Evolutionary conservation across 2,329 filamentous ascomycete genomes (phyloP).

Genomic region (Nigrograna mackinnonii): DNA sequence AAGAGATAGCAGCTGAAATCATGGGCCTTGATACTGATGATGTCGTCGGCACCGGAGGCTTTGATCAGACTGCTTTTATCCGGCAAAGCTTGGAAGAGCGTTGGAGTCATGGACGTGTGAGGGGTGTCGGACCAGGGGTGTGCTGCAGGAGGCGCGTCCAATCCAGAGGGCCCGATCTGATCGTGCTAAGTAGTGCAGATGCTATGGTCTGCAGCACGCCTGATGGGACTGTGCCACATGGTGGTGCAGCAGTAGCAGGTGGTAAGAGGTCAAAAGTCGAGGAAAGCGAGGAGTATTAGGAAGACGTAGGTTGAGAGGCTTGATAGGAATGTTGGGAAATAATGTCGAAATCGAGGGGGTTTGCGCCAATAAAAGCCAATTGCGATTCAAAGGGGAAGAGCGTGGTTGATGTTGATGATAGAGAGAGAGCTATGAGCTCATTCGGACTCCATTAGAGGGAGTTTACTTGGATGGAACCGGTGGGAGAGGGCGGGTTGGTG

Average conservation of each 20-base stretch:
- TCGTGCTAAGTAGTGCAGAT: constrained; percentile 26
- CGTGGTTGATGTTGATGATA: no score
- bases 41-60: no score
- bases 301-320: constrained; percentile 11
- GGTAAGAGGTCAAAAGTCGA: constrained; percentile 15
- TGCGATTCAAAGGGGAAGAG: constrained; percentile 19
- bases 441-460: no score
- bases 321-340: constrained; percentile 12
- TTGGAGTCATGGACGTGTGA: constrained; percentile 21
- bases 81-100: constrained; percentile 16
- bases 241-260: neutral
- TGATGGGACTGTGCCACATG: constrained; percentile 6
- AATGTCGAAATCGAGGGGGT: constrained; percentile 17
- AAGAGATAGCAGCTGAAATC: no score
- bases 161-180: constrained; percentile 20
- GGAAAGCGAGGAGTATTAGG: constrained; percentile 18
- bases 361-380: constrained; percentile 27
- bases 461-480: constrained; percentile 49
- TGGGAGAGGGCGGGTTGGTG: constrained; percentile 52
- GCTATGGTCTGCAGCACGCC: constrained; percentile 23
- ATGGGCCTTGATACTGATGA: no score
- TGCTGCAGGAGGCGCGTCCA: constrained; percentile 25
- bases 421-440: no score
- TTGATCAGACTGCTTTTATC: constrained; percentile 22
- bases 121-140: constrained; percentile 25